A percentile compares a stretch with the other conserved stretches of the same genome.
These are phyloP conservation scores for Spergularia azorica DNA, from an alignment of 179 eudicot species.

Conservation along the genomic window DNA sequence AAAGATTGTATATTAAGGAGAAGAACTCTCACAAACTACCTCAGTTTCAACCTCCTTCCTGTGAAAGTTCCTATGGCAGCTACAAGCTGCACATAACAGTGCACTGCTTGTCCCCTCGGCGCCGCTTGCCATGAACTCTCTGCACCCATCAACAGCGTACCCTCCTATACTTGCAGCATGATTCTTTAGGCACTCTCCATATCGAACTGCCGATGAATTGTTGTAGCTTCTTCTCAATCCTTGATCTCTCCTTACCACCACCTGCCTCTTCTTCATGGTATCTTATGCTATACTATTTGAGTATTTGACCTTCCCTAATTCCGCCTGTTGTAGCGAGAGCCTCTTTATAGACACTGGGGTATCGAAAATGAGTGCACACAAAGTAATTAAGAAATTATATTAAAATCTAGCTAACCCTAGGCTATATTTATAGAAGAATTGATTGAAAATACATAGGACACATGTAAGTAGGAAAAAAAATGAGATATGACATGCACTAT, in stretches of 20 bases:
- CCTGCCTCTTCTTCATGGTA: slow-evolving; percentile 47
- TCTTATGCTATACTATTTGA: not conserved
- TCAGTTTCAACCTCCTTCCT: slow-evolving; percentile 44
- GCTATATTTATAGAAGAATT: not conserved
- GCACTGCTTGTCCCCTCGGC: slow-evolving; percentile 47
- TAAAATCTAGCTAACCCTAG: slow-evolving; percentile 18
- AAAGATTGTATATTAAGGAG: slow-evolving; percentile 10
- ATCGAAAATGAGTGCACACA: not conserved
- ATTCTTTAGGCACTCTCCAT: slow-evolving; percentile 67
- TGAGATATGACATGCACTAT: not conserved
- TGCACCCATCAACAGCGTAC: slow-evolving; percentile 72
- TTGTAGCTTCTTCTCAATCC: slow-evolving; percentile 19
- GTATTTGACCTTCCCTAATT: no score
- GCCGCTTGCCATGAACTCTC: slow-evolving; percentile 67
- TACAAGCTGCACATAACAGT: slow-evolving; percentile 65
- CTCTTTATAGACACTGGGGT: not conserved
- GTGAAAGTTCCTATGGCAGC: slow-evolving; percentile 70
- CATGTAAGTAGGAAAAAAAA: not conserved
- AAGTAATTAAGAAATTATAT: not conserved
- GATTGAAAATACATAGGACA: not conserved
- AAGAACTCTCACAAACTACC: slow-evolving; percentile 56
- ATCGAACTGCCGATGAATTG: slow-evolving; percentile 27
- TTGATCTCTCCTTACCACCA: slow-evolving; percentile 37
- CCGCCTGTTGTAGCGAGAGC: not conserved
- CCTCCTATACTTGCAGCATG: slow-evolving; percentile 73